A percentile compares a stretch with the other conserved stretches of the same genome.
Conservation (phyloP, 192 early-diverging fungal genomes). For the Coemansia pectinata region DNA sequence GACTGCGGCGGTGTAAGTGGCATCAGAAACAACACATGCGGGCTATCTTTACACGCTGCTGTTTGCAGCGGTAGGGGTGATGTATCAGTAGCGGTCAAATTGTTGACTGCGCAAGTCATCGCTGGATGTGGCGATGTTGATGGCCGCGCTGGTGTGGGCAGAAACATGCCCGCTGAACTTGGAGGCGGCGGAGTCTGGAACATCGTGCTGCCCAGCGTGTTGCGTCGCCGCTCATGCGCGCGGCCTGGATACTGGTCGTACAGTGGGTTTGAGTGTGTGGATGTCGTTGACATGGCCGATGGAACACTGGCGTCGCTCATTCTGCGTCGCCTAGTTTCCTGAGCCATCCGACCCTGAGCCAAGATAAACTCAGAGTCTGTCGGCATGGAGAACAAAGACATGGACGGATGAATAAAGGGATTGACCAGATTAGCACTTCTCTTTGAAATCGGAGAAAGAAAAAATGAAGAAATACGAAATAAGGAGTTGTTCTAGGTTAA, state of each 20-base stretch:
- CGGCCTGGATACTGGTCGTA: background rate
- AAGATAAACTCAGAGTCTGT: conserved; percentile 37
- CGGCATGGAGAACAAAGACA: conserved; percentile 32
- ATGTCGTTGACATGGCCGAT: conserved; percentile 11
- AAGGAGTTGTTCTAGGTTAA: background rate
- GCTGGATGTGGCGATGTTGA: background rate
- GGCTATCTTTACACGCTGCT: background rate
- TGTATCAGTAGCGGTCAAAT: background rate
- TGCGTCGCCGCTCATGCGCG: conserved; percentile 23
- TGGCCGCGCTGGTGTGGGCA: background rate
- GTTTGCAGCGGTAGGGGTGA: background rate
- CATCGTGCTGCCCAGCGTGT: conserved; percentile 28
- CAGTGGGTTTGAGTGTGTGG: background rate
- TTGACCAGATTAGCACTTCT: background rate
- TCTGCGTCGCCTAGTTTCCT: conserved; percentile 35
- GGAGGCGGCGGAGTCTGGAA: conserved; percentile 9
- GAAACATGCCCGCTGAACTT: background rate
- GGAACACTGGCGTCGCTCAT: conserved; percentile 35
- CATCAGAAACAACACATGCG: conserved; percentile 19
- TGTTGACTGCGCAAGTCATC: background rate
- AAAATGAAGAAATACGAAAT: background rate
- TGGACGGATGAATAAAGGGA: background rate
- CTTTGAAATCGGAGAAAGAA: background rate
- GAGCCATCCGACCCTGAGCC: conserved; percentile 30
- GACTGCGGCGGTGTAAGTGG: conserved; percentile 27